A percentile compares a stretch with the other conserved stretches of the same genome.
Evolutionary conservation across 495 filamentous ascomycete genomes (phyloP).

Genomic region (Podospora anserina): DNA sequence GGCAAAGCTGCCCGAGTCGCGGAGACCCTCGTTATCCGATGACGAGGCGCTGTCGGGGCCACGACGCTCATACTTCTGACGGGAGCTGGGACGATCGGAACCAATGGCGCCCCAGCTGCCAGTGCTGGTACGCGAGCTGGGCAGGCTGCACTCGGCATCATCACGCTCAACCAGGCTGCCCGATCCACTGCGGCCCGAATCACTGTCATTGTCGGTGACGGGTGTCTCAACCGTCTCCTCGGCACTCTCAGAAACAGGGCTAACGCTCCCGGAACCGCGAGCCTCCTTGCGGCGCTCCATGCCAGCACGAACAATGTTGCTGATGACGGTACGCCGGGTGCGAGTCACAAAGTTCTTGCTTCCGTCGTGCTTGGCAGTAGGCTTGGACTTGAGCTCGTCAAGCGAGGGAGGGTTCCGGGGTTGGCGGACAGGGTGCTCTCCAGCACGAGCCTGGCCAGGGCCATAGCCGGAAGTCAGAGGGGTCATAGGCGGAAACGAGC

Average conservation of each 20-base stretch:
- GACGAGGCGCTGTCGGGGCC: conserved; percentile 61
- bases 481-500: conserved; percentile 66
- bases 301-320: conserved; percentile 86
- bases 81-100: conserved; percentile 64
- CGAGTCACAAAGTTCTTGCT: conserved; percentile 98
- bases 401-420: conserved; percentile 88
- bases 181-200: conserved; percentile 72
- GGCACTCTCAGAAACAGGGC: conserved; percentile 77
- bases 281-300: conserved; percentile 74
- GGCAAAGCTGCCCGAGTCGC: conserved; percentile 48
- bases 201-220: conserved; percentile 74
- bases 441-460: conserved; percentile 86
- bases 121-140: conserved; percentile 73
- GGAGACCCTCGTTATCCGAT: conserved; percentile 40
- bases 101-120: conserved; percentile 73
- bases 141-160: conserved; percentile 64
- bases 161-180: conserved; percentile 68
- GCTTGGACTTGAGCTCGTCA: conserved; percentile 86
- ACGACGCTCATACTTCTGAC: conserved; percentile 58
- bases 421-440: conserved; percentile 91
- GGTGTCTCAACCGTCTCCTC: conserved; percentile 69
- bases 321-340: conserved; percentile 86
- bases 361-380: conserved; percentile 90
- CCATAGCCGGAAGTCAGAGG: conserved; percentile 81
- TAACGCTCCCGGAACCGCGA: conserved; percentile 71